Conservation (phyloP, 148 eudicot species). For the Rhododendron simsii region DNA sequence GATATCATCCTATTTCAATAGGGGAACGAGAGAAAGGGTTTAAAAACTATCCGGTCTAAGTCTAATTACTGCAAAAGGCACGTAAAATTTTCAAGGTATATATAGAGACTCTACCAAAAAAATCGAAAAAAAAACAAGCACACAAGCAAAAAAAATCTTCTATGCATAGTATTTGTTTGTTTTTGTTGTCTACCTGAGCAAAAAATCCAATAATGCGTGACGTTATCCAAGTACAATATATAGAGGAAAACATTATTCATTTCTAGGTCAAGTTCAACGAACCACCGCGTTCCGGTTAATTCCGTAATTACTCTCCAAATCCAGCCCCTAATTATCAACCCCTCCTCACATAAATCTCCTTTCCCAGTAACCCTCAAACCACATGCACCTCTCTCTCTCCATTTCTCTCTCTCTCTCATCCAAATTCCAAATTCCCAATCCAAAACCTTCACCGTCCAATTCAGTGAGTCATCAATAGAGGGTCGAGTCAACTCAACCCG, state of each 20-base stretch:
- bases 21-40: too few relatives aligned
- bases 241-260: not conserved
- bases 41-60: too few relatives aligned
- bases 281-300: conserved; percentile 8
- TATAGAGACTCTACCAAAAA: not conserved
- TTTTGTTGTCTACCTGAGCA: too few relatives aligned
- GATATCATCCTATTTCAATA: too few relatives aligned
- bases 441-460: not conserved
- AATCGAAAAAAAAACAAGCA: too few relatives aligned
- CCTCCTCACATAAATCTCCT: not conserved
- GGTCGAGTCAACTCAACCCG: conserved; percentile 8
- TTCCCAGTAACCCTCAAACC: conserved; percentile 8
- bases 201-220: not conserved
- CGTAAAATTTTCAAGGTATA: not conserved
- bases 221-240: not conserved
- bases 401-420: conserved; percentile 9
- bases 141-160: not conserved
- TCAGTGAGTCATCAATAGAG: not conserved
- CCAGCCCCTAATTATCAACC: not conserved
- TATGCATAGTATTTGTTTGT: not conserved
- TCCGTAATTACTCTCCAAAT: conserved; percentile 2
- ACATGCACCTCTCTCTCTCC: conserved; percentile 13
- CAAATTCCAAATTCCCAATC: conserved; percentile 7
- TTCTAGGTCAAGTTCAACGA: not conserved
- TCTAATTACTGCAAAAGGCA: too few relatives aligned